Conservation (phyloP, 2,329 filamentous ascomycete genomes). For the Exophiala viscosa region DNA sequence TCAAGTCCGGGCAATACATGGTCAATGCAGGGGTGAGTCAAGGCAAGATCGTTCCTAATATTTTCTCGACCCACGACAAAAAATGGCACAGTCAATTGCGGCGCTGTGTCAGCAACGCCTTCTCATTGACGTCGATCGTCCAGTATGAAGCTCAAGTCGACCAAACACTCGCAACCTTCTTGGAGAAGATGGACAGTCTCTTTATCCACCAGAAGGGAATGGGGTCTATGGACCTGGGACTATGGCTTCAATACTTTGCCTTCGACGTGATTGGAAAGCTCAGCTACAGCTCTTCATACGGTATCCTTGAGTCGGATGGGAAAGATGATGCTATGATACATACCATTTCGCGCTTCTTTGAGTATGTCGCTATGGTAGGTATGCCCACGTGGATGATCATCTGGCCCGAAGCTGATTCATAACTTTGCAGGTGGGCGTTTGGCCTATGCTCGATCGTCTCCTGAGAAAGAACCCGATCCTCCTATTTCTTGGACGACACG, state of each 20-base stretch:
- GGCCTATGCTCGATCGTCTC: slow-evolving; percentile 34
- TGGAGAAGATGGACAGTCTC: slow-evolving; percentile 20
- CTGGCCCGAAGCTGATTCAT: background rate
- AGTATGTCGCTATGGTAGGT: too few relatives aligned
- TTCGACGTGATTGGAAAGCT: slow-evolving; percentile 32
- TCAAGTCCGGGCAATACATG: slow-evolving; percentile 13
- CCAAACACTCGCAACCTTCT: slow-evolving; percentile 20
- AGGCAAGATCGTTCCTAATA: slow-evolving; percentile 9
- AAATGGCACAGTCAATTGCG: slow-evolving; percentile 14
- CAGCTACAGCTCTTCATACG: too few relatives aligned
- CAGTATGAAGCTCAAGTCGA: slow-evolving; percentile 25
- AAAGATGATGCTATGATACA: too few relatives aligned
- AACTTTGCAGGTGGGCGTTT: slow-evolving; percentile 27
- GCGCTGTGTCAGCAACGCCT: slow-evolving; percentile 21
- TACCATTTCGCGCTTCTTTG: too few relatives aligned
- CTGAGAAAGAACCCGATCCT: slow-evolving; percentile 41
- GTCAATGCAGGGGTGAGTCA: slow-evolving; percentile 10
- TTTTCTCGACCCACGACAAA: slow-evolving; percentile 15
- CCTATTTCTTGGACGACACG: slow-evolving; percentile 9
- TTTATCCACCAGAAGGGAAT: slow-evolving; percentile 1
- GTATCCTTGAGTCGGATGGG: too few relatives aligned
- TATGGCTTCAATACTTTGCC: slow-evolving; percentile 34
- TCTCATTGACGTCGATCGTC: slow-evolving; percentile 23
- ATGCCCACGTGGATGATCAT: slow-evolving; percentile 1
- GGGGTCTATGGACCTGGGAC: slow-evolving; percentile 30